Evolutionary conservation across 495 filamentous ascomycete genomes (phyloP).

Genomic region (Aspergillus ellipticus): DNA sequence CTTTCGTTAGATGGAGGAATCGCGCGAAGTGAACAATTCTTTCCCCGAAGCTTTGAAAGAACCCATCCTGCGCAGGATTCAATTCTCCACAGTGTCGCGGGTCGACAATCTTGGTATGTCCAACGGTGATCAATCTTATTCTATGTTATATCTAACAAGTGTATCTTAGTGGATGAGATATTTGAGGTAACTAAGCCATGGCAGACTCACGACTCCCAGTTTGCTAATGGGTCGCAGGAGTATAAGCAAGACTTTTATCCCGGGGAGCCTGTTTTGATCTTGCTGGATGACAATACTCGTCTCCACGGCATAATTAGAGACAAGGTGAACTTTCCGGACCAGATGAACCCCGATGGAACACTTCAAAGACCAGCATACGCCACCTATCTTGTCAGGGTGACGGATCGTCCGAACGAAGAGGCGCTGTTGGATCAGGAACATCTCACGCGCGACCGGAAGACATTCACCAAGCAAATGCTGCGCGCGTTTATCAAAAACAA

Average conservation of each 20-base stretch:
- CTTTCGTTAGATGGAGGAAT: conserved; percentile 68
- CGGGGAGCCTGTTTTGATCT: conserved; percentile 77
- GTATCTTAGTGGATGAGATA: conserved; percentile 56
- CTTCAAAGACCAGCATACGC: conserved; percentile 63
- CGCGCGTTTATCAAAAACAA: conserved; percentile 94
- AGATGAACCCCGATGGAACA: conserved; percentile 60
- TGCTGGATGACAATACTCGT: conserved; percentile 65
- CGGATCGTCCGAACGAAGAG: conserved; percentile 66
- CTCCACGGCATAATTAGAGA: conserved; percentile 77
- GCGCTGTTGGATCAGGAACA: conserved; percentile 75
- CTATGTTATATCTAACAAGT: conserved; percentile 21
- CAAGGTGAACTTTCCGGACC: conserved; percentile 72
- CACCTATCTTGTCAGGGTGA: conserved; percentile 74
- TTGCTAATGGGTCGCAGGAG: conserved; percentile 57
- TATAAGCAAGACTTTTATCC: conserved; percentile 94
- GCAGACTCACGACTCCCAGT: not conserved
- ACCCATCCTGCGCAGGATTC: conserved; percentile 82
- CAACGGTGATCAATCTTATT: not conserved
- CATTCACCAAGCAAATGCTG: conserved; percentile 93
- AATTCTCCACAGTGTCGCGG: conserved; percentile 85
- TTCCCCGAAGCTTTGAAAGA: conserved; percentile 92
- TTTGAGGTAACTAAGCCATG: conserved; percentile 51
- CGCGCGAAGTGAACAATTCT: conserved; percentile 80
- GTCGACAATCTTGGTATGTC: conserved; percentile 81
- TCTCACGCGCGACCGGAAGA: conserved; percentile 81